Conservation (phyloP, 2,329 filamentous ascomycete species). For the Phoma sp. region DNA sequence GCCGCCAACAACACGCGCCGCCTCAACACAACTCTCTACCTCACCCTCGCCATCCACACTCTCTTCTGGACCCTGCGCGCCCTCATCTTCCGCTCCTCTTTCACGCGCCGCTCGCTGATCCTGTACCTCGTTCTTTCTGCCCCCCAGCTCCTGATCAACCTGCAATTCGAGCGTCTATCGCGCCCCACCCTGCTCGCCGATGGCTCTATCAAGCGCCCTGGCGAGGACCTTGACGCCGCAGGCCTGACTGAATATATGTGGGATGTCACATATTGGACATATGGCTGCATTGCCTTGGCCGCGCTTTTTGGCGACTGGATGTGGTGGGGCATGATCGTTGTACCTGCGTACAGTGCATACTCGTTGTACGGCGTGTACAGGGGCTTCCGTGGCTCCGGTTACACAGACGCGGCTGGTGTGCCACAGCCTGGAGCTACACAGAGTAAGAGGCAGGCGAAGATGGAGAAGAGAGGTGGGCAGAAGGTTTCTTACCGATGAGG, state of each 20-base stretch:
- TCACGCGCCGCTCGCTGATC: conserved; percentile 58
- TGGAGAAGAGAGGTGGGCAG: conserved; percentile 60
- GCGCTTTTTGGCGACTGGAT: conserved; percentile 81
- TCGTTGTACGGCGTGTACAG: conserved; percentile 55
- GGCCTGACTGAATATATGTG: conserved; percentile 98
- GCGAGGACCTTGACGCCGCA: conserved; percentile 85
- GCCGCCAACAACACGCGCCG: conserved; percentile 79
- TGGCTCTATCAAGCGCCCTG: conserved; percentile 71
- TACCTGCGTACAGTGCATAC: conserved; percentile 56
- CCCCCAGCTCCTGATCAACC: conserved; percentile 80
- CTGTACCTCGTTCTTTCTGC: conserved; percentile 75
- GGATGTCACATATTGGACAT: conserved; percentile 94
- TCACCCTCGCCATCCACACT: conserved; percentile 72
- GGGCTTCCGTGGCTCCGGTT: conserved; percentile 49
- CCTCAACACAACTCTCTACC: conserved; percentile 82
- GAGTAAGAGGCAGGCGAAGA: conserved; percentile 58
- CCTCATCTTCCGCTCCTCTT: conserved; percentile 66
- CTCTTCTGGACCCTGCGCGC: conserved; percentile 77
- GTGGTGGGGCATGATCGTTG: conserved; percentile 65
- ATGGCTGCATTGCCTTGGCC: conserved; percentile 75
- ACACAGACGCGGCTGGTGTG: conserved; percentile 50
- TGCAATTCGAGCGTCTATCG: conserved; percentile 82
- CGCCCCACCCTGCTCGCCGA: conserved; percentile 73
- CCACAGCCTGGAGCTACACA: conserved; percentile 37
- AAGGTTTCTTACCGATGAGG: conserved; percentile 53